phyloP scores from a whole-genome alignment of 2,329 filamentous ascomycete species.

The Epichloe elymi region DNA sequence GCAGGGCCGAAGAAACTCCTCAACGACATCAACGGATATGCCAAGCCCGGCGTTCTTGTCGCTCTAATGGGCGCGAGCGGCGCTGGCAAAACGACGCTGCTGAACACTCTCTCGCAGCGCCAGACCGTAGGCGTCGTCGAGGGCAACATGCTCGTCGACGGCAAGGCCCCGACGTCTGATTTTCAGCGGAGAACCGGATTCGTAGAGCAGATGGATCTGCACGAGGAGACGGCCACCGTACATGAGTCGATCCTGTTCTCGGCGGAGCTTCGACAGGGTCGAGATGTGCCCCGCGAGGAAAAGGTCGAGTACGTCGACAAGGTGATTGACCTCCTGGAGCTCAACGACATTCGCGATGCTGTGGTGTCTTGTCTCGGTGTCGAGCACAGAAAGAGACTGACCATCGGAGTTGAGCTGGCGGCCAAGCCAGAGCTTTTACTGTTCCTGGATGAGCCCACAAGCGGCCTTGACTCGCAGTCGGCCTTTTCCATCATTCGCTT shows the following conservation, averaged over 20 bases:
- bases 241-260: conserved; percentile 53
- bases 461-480: conserved; percentile 41
- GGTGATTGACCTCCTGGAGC: conserved; percentile 51
- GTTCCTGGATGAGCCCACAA: conserved; percentile 47
- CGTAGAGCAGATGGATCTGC: conserved; percentile 48
- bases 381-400: conserved; percentile 41
- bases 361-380: conserved; percentile 44
- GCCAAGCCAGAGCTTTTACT: conserved; percentile 43
- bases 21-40: conserved; percentile 7
- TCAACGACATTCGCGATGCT: conserved; percentile 49
- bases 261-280: conserved; percentile 46
- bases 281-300: conserved; percentile 39
- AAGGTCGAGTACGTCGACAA: conserved; percentile 54
- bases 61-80: conserved; percentile 7
- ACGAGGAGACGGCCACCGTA: conserved; percentile 50
- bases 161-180: conserved; percentile 50
- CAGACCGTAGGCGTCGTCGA: conserved; percentile 32
- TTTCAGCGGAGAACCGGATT: conserved; percentile 70
- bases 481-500: conserved; percentile 47
- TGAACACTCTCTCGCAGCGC: conserved; percentile 6
- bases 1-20: conserved; percentile 15
- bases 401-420: conserved; percentile 40
- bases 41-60: conserved; percentile 5
- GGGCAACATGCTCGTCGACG: conserved; percentile 63
- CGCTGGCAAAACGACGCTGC: conserved; percentile 6